phyloP scores from a whole-genome alignment of 1,284 basidiomycete species.

The Somion occarium region DNA sequence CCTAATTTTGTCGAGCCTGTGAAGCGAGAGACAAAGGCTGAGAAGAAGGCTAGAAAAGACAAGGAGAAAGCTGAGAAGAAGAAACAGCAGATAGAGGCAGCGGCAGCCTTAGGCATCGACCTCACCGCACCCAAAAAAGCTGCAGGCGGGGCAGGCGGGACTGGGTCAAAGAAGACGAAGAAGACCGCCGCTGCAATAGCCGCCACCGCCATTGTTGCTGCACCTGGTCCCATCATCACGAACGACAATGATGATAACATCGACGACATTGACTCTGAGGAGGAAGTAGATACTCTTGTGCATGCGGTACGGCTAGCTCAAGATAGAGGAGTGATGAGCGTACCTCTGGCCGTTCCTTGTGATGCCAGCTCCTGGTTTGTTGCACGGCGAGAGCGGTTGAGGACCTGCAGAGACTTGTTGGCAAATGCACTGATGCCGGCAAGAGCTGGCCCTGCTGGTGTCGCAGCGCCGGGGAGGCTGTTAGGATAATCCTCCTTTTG shows the following conservation, averaged over 20 bases:
- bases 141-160: slow-evolving; percentile 34
- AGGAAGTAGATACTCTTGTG: slow-evolving; percentile 57
- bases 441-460: slow-evolving; percentile 9
- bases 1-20: slow-evolving; percentile 93
- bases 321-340: slow-evolving; percentile 43
- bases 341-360: slow-evolving; percentile 44
- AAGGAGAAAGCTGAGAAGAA: slow-evolving; percentile 75
- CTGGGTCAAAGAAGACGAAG: slow-evolving; percentile 49
- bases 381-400: slow-evolving; percentile 61
- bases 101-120: slow-evolving; percentile 51
- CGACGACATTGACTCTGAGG: slow-evolving; percentile 77
- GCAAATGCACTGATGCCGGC: slow-evolving; percentile 45
- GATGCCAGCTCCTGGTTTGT: slow-evolving; percentile 67
- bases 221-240: slow-evolving; percentile 24
- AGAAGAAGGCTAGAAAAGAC: slow-evolving; percentile 77
- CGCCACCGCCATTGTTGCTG: slow-evolving; percentile 34
- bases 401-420: slow-evolving; percentile 65
- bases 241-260: slow-evolving; percentile 69
- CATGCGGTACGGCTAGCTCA: slow-evolving; percentile 50
- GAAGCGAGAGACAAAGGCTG: slow-evolving; percentile 76
- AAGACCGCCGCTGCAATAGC: slow-evolving; percentile 28
- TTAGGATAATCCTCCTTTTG: no score
- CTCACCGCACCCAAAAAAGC: slow-evolving; percentile 23
- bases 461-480: background rate
- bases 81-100: slow-evolving; percentile 58